phyloP scores from a whole-genome alignment of 805 yeast species.

The Cyberlindnera misumaiensis region DNA sequence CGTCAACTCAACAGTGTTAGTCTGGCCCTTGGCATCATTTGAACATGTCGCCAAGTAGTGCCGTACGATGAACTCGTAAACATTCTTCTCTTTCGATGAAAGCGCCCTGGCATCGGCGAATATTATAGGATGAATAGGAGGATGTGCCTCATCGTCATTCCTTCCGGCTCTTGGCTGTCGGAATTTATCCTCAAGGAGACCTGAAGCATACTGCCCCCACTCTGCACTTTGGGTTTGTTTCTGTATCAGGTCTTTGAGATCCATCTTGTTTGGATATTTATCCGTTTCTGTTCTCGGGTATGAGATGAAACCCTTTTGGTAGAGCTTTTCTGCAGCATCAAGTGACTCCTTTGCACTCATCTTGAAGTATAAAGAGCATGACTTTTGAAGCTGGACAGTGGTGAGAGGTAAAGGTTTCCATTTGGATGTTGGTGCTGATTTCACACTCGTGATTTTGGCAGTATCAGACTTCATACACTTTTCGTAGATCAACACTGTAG shows the following conservation, averaged over 20 bases:
- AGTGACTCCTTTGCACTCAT: slow-evolving; percentile 77
- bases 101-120: slow-evolving; percentile 29
- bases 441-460: slow-evolving; percentile 46
- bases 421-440: slow-evolving; percentile 60
- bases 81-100: slow-evolving; percentile 51
- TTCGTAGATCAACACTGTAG: slow-evolving; percentile 59
- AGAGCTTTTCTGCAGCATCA: slow-evolving; percentile 74
- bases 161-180: slow-evolving; percentile 71
- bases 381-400: slow-evolving; percentile 87
- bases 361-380: slow-evolving; percentile 68
- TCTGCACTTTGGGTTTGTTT: slow-evolving; percentile 46
- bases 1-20: slow-evolving; percentile 50
- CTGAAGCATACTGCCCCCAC: slow-evolving; percentile 72
- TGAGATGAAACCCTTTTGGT: slow-evolving; percentile 79
- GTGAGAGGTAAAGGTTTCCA: slow-evolving; percentile 88
- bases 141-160: slow-evolving; percentile 93
- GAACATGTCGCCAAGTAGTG: slow-evolving; percentile 91
- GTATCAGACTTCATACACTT: slow-evolving; percentile 43
- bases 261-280: slow-evolving; percentile 70
- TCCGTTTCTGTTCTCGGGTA: slow-evolving; percentile 99
- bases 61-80: slow-evolving; percentile 81
- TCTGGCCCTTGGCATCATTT: slow-evolving; percentile 76
- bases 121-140: slow-evolving; percentile 89
- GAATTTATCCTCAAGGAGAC: slow-evolving; percentile 37
- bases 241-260: slow-evolving; percentile 52